Base-by-base conservation (phyloP, 1,284 basidiomycete genomes). In the Pisolithus thermaeus region DNA sequence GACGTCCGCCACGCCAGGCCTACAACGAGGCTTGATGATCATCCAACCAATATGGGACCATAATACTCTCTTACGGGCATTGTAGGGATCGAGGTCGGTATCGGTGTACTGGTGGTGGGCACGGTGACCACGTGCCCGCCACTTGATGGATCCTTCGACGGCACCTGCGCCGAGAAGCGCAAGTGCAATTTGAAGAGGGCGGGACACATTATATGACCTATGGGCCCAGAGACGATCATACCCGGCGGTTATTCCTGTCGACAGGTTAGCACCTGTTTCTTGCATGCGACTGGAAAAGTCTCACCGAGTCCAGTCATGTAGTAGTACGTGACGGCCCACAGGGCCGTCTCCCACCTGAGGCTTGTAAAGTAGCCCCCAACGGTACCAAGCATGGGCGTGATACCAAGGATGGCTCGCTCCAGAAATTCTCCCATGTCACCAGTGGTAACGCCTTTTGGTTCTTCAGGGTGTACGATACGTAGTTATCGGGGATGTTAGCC, bases 171-270 rank as follows among this genome's bases (percentile, higher is more conserved):
- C 93, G 11, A 84, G 79, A 20, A 87, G 59, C 8, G 90, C 87
- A 48, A 95, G 80, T 60, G 80, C 71, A 67, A 90, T 92, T 66
- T 95, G 83, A 4, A 95, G 73, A 8, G 87, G 83, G 51, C 73
- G 75, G 1, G 84, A 83, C n/a, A 92, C 93, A 64, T 94, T 96
- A 71, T 94, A 96, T 0, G 89, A 77, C 49, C 92, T 83, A 66
- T 97, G 94, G 3, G 94, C 87, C 92, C 92, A 96, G 0, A 95
- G 78, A 53, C 94, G 84, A 65, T 97, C 93, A 72, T 95, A 97
- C 12, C 93, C 93, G 12, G 84, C 82, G 0, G 82, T 85, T 43
- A 87, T 84, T 35, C 81, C 73, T 77, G 47, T 32, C 39, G 38
- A 41, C 16, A 39, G n/a, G 46, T 25, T 22, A 35, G 32, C 32